These are phyloP conservation scores for Aspergillus jensenii DNA, from an alignment of 2,329 filamentous ascomycete genomes.

Conservation along the genomic window DNA sequence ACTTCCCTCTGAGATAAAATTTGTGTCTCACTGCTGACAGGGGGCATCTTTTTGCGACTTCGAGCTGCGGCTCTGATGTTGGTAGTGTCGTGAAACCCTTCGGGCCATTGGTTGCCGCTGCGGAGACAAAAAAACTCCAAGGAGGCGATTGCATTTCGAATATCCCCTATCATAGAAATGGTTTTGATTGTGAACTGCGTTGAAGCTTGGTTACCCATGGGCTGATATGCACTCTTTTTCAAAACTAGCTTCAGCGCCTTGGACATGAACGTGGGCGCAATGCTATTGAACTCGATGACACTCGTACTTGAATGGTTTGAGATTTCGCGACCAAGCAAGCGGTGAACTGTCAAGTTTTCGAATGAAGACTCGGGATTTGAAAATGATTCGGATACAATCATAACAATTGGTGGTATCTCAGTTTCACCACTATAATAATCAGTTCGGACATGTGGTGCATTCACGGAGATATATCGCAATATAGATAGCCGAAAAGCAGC, in stretches of 20 bases:
- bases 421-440: constrained; percentile 20
- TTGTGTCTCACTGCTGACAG: constrained; percentile 70
- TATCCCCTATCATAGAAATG: constrained; percentile 84
- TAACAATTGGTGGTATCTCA: constrained; percentile 66
- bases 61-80: constrained; percentile 64
- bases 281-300: constrained; percentile 87
- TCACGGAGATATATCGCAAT: constrained; percentile 70
- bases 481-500: constrained; percentile 73
- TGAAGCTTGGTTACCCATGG: constrained; percentile 71
- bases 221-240: constrained; percentile 79
- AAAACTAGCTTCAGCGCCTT: constrained; percentile 83
- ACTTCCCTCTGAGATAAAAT: constrained; percentile 83
- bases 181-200: constrained; percentile 75
- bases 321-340: constrained; percentile 83
- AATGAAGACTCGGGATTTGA: constrained; percentile 81
- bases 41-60: constrained; percentile 51
- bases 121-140: constrained; percentile 90
- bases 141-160: constrained; percentile 87
- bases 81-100: constrained; percentile 67
- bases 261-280: constrained; percentile 80
- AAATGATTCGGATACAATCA: constrained; percentile 89
- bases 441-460: constrained; percentile 53
- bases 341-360: constrained; percentile 90
- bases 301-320: constrained; percentile 75
- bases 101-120: constrained; percentile 64